Evolutionary conservation across 495 filamentous ascomycete species (phyloP).

Genomic region (Delitschia confertaspora): DNA sequence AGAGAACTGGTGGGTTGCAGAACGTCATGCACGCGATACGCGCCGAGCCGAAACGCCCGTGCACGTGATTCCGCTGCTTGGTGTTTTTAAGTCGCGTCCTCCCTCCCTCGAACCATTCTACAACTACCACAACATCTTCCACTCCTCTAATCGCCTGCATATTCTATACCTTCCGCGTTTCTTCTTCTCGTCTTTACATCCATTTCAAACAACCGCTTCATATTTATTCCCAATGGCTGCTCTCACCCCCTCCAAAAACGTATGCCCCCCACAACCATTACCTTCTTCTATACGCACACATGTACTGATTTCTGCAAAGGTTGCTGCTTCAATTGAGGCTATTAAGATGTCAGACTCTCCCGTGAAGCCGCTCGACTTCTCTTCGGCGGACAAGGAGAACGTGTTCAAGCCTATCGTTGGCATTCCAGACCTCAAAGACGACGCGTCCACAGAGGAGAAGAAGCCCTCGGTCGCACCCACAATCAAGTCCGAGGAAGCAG

Average conservation of each 20-base stretch:
- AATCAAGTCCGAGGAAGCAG: constrained; percentile 62
- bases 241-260: constrained; percentile 30
- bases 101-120: constrained; percentile 7
- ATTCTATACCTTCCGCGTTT: constrained; percentile 1
- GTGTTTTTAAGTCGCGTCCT: constrained; percentile 10
- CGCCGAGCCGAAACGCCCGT: not conserved
- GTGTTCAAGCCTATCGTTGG: constrained; percentile 48
- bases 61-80: constrained; percentile 9
- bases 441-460: constrained; percentile 37
- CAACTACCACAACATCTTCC: constrained; percentile 15
- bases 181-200: not conserved
- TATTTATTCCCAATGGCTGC: constrained; percentile 20
- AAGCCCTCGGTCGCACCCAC: constrained; percentile 34
- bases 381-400: constrained; percentile 73
- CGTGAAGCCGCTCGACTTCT: constrained; percentile 78
- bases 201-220: not conserved
- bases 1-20: not conserved
- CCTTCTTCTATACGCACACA: constrained; percentile 4
- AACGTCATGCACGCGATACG: constrained; percentile 10
- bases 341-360: constrained; percentile 88
- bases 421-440: constrained; percentile 46
- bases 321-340: constrained; percentile 73
- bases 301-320: constrained; percentile 42
- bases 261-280: constrained; percentile 16
- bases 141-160: constrained; percentile 1